Conservation (phyloP, 129 eudicot genomes). For the Scalesia atractyloides region DNA sequence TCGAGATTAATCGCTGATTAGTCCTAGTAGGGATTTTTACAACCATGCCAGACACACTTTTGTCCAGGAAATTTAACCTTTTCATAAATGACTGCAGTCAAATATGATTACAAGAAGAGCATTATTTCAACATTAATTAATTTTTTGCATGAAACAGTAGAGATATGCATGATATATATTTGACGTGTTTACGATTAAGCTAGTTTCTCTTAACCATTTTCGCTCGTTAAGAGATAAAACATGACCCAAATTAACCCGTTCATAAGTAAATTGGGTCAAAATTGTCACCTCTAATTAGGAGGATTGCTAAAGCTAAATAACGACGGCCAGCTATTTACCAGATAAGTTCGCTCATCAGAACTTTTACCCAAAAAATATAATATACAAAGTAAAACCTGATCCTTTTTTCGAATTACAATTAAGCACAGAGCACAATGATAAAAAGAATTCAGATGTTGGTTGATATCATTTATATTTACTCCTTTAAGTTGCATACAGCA, state of each 20-base stretch:
- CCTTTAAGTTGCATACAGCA: neutral
- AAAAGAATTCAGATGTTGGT: neutral
- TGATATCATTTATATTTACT: neutral
- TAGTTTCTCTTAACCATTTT: neutral
- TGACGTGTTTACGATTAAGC: neutral
- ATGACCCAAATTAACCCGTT: neutral
- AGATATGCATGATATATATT: neutral
- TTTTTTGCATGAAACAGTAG: neutral
- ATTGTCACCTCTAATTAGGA: neutral
- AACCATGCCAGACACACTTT: neutral
- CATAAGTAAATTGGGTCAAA: neutral
- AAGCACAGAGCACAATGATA: neutral
- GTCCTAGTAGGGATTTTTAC: no score
- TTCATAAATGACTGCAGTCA: neutral
- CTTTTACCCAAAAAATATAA: neutral
- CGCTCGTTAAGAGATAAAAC: neutral
- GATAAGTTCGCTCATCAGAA: neutral
- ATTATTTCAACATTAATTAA: neutral
- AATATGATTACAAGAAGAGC: neutral
- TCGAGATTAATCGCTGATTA: no score
- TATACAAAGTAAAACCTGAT: neutral
- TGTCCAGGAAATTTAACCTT: neutral
- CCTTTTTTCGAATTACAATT: neutral
- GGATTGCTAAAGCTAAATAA: neutral
- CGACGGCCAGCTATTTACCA: neutral